These are phyloP conservation scores for Lyophyllum decastes DNA, from an alignment of 768 basidiomycete genomes.

Conservation along the genomic window DNA sequence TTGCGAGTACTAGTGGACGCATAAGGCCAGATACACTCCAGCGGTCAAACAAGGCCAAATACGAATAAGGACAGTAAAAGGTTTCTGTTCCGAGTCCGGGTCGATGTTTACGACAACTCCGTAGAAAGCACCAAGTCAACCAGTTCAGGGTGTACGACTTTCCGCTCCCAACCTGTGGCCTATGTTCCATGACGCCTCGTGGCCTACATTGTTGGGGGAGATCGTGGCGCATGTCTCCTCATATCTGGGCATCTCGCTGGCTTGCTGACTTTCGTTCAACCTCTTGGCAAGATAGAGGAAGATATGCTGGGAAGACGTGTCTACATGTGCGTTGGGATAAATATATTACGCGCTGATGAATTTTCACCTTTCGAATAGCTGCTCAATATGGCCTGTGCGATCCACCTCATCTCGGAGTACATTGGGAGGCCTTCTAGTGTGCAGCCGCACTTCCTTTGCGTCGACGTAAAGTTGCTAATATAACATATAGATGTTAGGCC, in stretches of 20 bases:
- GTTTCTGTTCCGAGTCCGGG: no score
- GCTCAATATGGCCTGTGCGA: conserved; percentile 54
- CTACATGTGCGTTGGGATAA: conserved; percentile 19
- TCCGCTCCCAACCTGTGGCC: background rate
- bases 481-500: conserved; percentile 58
- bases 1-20: background rate
- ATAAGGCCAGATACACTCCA: background rate
- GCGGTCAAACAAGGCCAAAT: background rate
- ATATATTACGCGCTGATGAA: background rate
- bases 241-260: background rate
- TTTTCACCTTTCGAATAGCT: conserved; percentile 33
- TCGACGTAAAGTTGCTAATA: background rate
- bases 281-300: conserved; percentile 20
- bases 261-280: conserved; percentile 13
- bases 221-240: background rate
- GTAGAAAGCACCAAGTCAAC: background rate
- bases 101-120: background rate
- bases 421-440: conserved; percentile 59
- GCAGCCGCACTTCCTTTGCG: conserved; percentile 19
- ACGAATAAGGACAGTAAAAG: no score
- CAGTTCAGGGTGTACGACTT: background rate
- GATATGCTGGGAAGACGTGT: conserved; percentile 10
- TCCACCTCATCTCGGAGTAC: conserved; percentile 67
- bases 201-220: background rate
- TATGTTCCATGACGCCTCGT: conserved; percentile 10